Evolutionary conservation across 495 filamentous ascomycete species (phyloP).

Genomic region (Physcia stellaris): DNA sequence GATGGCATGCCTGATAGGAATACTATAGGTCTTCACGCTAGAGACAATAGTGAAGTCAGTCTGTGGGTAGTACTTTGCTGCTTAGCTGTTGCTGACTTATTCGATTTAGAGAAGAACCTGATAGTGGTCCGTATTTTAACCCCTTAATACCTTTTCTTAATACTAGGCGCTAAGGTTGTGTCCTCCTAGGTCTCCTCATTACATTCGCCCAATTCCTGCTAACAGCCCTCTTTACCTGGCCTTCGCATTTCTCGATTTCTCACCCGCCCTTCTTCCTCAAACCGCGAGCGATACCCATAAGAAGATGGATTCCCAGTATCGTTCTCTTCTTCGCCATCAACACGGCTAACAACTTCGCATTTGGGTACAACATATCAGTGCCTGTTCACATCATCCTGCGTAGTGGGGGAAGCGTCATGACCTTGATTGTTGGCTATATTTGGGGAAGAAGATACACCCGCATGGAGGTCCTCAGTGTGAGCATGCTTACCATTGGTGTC

Average conservation of each 20-base stretch:
- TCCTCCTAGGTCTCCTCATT: slow-evolving; percentile 62
- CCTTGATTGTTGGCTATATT: slow-evolving; percentile 74
- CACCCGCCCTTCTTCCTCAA: slow-evolving; percentile 53
- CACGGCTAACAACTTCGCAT: slow-evolving; percentile 92
- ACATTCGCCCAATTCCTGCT: slow-evolving; percentile 91
- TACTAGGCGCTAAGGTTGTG: too few relatives aligned
- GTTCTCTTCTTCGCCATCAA: slow-evolving; percentile 83
- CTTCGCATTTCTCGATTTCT: slow-evolving; percentile 61
- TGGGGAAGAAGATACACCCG: slow-evolving; percentile 71
- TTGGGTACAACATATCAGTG: slow-evolving; percentile 91
- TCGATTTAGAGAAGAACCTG: slow-evolving; percentile 40
- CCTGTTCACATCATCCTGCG: slow-evolving; percentile 94
- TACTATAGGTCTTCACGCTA: slow-evolving; percentile 66
- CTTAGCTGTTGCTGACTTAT: slow-evolving; percentile 5
- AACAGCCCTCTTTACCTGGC: slow-evolving; percentile 51
- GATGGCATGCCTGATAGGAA: slow-evolving; percentile 16
- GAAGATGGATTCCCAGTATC: slow-evolving; percentile 80
- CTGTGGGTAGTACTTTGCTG: neutral
- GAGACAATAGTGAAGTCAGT: slow-evolving; percentile 90
- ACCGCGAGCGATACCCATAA: slow-evolving; percentile 66
- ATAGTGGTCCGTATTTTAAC: slow-evolving; percentile 40
- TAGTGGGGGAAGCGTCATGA: slow-evolving; percentile 88
- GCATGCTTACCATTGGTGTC: slow-evolving; percentile 74
- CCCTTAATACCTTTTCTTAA: slow-evolving; percentile 11
- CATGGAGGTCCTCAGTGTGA: slow-evolving; percentile 65